Conservation (phyloP, 805 yeast genomes). For the Huiozyma sinensis region DNA sequence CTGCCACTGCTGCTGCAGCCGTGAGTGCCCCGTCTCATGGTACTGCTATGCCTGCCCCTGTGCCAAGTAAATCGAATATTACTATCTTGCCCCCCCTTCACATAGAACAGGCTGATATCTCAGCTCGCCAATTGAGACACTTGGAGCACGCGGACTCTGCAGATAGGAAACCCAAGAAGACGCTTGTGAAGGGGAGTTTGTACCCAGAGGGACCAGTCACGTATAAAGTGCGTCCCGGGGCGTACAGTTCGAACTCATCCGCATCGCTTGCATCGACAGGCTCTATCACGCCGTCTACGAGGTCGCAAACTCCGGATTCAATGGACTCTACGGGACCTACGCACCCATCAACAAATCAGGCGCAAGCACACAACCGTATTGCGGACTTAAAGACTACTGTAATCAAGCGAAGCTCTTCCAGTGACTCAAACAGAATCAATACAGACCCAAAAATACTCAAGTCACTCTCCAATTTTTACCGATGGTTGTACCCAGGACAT, state of each 20-base stretch:
- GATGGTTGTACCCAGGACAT: conserved; percentile 58
- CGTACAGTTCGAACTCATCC: conserved; percentile 1
- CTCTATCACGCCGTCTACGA: conserved; percentile 10
- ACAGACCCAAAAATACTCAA: conserved; percentile 23
- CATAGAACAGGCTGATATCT: neutral
- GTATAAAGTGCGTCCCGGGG: conserved; percentile 11
- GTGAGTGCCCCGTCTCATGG: neutral
- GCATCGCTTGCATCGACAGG: conserved; percentile 7
- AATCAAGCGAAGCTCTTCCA: conserved; percentile 17
- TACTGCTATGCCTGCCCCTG: neutral
- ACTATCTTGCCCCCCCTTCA: neutral
- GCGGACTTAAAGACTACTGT: conserved; percentile 26
- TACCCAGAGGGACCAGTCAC: conserved; percentile 27
- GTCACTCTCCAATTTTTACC: conserved; percentile 35
- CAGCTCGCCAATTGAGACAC: neutral
- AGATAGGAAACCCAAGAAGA: conserved; percentile 3
- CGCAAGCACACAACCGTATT: conserved; percentile 17
- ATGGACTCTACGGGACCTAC: conserved; percentile 4
- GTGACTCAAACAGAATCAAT: conserved; percentile 13
- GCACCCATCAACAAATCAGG: neutral
- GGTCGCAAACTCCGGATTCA: neutral
- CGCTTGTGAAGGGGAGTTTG: conserved; percentile 24
- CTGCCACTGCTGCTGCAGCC: neutral
- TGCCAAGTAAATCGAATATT: neutral
- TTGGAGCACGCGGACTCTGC: neutral